Conservation (phyloP, 2,329 filamentous ascomycete genomes). For the Penicillium sp. region DNA sequence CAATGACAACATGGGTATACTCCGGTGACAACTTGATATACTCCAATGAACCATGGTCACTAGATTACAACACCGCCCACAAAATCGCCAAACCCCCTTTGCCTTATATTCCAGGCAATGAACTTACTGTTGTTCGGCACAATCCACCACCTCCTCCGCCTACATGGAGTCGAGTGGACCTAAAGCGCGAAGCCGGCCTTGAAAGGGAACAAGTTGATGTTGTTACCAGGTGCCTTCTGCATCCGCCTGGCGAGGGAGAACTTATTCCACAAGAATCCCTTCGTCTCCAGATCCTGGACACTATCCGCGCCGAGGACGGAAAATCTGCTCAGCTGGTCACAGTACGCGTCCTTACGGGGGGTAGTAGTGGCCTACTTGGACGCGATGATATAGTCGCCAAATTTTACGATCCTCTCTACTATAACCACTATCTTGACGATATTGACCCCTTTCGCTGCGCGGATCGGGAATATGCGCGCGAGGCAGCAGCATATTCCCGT, state of each 20-base stretch:
- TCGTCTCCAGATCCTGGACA: neutral
- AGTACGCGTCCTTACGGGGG: neutral
- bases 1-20: neutral
- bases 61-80: neutral
- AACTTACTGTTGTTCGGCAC: neutral
- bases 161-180: neutral
- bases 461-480: neutral
- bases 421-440: slow-evolving; percentile 2
- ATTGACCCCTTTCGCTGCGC: neutral
- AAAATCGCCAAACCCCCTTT: neutral
- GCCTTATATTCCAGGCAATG: neutral
- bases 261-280: neutral
- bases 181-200: neutral
- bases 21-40: neutral
- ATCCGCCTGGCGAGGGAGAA: neutral
- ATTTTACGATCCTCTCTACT: neutral
- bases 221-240: neutral
- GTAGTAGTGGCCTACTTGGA: neutral
- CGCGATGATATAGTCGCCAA: neutral
- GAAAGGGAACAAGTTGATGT: neutral
- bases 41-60: neutral
- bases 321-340: neutral
- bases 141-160: neutral
- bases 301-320: neutral
- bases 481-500: neutral